Evolutionary conservation across 495 filamentous ascomycete species (phyloP), one percentile per base, ranked within the genome.

Genomic region (Aspergillus wentii): DNA sequence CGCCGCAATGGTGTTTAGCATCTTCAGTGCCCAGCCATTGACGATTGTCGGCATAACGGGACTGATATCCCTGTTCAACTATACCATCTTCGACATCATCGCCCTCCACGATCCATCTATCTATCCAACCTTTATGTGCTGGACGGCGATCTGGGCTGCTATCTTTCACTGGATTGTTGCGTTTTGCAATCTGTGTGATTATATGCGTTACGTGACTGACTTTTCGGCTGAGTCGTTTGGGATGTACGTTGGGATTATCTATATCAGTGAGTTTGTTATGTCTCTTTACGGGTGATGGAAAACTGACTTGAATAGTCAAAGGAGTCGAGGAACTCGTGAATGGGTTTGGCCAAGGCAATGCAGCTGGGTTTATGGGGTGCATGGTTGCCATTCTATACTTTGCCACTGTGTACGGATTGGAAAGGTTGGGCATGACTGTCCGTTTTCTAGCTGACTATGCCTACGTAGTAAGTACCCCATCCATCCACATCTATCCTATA

Each of bases 1-100:
- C 14, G 83, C 79, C 5, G 72, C 81, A 15, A 75, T 84, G 8
- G 80, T 86, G 3, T 88, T 86, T 49, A 68, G 78, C 4, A 39
- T 88, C 13, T 52, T 83, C 18, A 75, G 79, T 11, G 82, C 79
- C 23, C 83, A 88, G 48, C 83, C 83, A 20, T 49, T 88, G 30
- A 78, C 82, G 19, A 88, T 89, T 54, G 84, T 89, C n/a, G 85
- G 85, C 17, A 82, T 89, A 10, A 86, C 83, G 9, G 83, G 82
- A 14, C 80, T 82, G 23, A 87, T 87, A 43, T 84, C 83, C 7
- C 76, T 87, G 15, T 87, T 87, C 43, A 87, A 85, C 46, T 86
- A 85, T 42, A 87, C 83, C 4, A 82, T 86, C 15, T 86, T 82
- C 56, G 75, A 85, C 49, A 86, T 86, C 41, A 77, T 87, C 52